phyloP scores from a whole-genome alignment of 2,329 filamentous ascomycete species.

The Cladophialophora chaetospira region DNA sequence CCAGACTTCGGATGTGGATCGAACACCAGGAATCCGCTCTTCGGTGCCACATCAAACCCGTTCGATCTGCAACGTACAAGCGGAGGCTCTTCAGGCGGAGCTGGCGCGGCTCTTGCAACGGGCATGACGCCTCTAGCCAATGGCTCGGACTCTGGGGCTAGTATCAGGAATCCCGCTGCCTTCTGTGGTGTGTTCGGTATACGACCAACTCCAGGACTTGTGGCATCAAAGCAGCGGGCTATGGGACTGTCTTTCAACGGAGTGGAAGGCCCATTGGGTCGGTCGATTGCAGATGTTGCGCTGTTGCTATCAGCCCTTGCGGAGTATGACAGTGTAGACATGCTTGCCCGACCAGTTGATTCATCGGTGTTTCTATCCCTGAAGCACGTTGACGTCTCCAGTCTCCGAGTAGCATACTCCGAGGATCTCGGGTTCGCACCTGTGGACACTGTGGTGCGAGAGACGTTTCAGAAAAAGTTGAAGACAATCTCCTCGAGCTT shows the following conservation, averaged over 20 bases:
- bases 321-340: not conserved
- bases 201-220: not conserved
- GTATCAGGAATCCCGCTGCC: constrained; percentile 8
- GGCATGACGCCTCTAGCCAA: constrained; percentile 42
- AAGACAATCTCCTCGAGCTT: not conserved
- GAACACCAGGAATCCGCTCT: constrained; percentile 56
- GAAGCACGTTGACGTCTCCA: not conserved
- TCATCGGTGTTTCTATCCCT: not conserved
- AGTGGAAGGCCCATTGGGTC: not conserved
- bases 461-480: not conserved
- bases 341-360: not conserved
- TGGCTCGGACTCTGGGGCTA: constrained; percentile 16
- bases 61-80: constrained; percentile 60
- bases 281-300: not conserved
- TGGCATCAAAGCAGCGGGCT: not conserved
- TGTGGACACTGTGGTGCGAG: not conserved
- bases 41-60: constrained; percentile 66
- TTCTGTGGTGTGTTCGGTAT: constrained; percentile 16
- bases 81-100: constrained; percentile 68
- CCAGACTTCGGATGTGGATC: constrained; percentile 51
- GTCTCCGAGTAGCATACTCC: not conserved
- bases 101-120: constrained; percentile 62
- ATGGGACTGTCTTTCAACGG: not conserved
- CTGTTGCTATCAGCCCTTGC: not conserved
- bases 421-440: not conserved